These are phyloP conservation scores for Huntiella abstrusa DNA, from an alignment of 2,329 filamentous ascomycete genomes.

Conservation along the genomic window DNA sequence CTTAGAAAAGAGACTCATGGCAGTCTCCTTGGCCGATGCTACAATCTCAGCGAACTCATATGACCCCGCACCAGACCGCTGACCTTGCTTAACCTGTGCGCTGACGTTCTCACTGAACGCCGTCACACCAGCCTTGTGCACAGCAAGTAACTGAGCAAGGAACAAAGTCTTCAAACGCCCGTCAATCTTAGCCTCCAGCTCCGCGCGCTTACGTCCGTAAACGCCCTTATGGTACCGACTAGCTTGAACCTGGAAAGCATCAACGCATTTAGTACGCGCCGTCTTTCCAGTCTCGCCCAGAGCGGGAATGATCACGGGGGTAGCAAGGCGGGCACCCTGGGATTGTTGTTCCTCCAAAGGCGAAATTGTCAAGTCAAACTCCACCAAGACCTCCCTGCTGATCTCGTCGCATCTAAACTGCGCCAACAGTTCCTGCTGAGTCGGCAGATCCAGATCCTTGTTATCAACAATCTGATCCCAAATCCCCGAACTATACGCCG, in stretches of 20 bases:
- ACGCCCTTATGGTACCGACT: slow-evolving; percentile 95
- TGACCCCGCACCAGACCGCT: slow-evolving; percentile 62
- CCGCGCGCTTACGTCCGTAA: slow-evolving; percentile 65
- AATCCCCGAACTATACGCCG: slow-evolving; percentile 77
- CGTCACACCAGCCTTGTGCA: slow-evolving; percentile 71
- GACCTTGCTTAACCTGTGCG: slow-evolving; percentile 71
- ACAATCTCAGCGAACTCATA: slow-evolving; percentile 98
- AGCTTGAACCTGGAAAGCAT: slow-evolving; percentile 76
- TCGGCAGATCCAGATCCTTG: slow-evolving; percentile 91
- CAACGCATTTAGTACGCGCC: slow-evolving; percentile 54
- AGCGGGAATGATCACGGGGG: slow-evolving; percentile 50
- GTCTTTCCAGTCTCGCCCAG: slow-evolving; percentile 56
- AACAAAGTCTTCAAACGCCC: slow-evolving; percentile 75
- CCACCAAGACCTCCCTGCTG: slow-evolving; percentile 64
- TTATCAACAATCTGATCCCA: slow-evolving; percentile 99
- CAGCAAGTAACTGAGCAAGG: slow-evolving; percentile 68
- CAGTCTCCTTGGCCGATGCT: slow-evolving; percentile 56
- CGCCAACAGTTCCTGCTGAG: slow-evolving; percentile 87
- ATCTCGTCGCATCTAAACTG: slow-evolving; percentile 98
- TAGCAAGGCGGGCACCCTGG: slow-evolving; percentile 54
- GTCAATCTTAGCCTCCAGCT: slow-evolving; percentile 76
- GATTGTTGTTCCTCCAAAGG: slow-evolving; percentile 78
- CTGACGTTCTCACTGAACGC: slow-evolving; percentile 77
- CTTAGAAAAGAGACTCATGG: slow-evolving; percentile 54
- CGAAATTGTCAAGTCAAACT: slow-evolving; percentile 62